Evolutionary conservation across 1,284 basidiomycete species (phyloP).

Genomic region (Phellopilus nigrolimitatus): DNA sequence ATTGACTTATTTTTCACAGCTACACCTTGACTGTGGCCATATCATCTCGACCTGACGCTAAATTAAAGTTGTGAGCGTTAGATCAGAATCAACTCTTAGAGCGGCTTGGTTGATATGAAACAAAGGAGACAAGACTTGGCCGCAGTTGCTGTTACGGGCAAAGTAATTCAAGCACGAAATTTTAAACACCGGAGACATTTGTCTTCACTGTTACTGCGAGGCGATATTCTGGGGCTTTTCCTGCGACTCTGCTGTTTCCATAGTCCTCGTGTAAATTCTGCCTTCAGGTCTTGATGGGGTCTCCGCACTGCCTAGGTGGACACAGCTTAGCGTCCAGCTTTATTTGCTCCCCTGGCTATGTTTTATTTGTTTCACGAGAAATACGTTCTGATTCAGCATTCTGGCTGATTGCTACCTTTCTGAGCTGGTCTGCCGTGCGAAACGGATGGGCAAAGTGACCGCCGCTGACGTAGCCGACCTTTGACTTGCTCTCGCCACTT

Average conservation of each 20-base stretch:
- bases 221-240: too few relatives aligned
- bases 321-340: conserved; percentile 14
- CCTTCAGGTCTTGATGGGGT: conserved; percentile 10
- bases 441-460: conserved; percentile 10
- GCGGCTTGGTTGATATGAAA: too few relatives aligned
- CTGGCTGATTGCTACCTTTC: background rate
- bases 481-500: conserved; percentile 14
- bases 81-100: background rate
- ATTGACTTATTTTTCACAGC: background rate
- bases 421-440: conserved; percentile 4
- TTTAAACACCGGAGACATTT: too few relatives aligned
- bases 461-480: background rate
- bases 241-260: too few relatives aligned
- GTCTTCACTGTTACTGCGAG: too few relatives aligned
- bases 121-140: background rate
- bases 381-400: conserved; percentile 1
- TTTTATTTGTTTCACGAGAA: background rate
- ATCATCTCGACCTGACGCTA: background rate
- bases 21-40: background rate
- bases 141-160: background rate
- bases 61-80: background rate
- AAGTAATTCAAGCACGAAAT: too few relatives aligned
- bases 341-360: conserved; percentile 4
- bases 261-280: too few relatives aligned
- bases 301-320: conserved; percentile 10